Evolutionary conservation across 108 stramenopile species (phyloP), one percentile per base, ranked within the genome.

Genomic region (Skeletonema menzelii): DNA sequence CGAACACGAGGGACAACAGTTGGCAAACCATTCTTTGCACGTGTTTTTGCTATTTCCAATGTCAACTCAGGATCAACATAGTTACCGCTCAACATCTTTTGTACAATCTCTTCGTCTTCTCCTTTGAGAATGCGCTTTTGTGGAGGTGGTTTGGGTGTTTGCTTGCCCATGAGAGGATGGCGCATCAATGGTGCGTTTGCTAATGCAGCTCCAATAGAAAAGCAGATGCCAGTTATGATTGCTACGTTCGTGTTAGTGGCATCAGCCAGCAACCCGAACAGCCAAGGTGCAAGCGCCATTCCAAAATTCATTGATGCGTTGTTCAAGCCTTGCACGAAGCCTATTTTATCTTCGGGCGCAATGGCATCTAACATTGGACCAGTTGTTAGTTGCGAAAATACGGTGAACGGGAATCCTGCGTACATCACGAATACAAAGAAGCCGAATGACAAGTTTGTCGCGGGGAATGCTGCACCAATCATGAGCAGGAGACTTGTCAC

Each of bases 221-320:
- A 56, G n/a, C 57, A 75, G 40, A 83, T 70, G 3, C 85, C 79
- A 49, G 56, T 46, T 14, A 38, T 58, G 59, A 84, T 84, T 57
- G 62, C 31, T 4, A 3, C 35, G 0, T 20, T 38, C 3, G 35
- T 63, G 32, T 37, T 22, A 38, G 31, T 32, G 17, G 20, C 65
- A 70, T 86, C 85, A 2, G 85, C 82, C 4, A 86, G 68, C 11
- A 84, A 3, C 1, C 85, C 85, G 73, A 86, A 81, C n/a, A 75
- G 15, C 79, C 79, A 86, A 1, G 85, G 85, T 8, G 85, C 79
- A 32, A 86, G 27, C 4, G 85, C 85, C 72, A 84, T 83, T 5
- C 82, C 85, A 63, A 86, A 84, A 53, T 86, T 86, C 85, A 86
- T 86, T 0, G 60, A 65, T 13, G 80, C 34, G 49, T 81, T 86